Evolutionary conservation across 805 yeast species (phyloP).

Genomic region (Starmerella powellii): DNA sequence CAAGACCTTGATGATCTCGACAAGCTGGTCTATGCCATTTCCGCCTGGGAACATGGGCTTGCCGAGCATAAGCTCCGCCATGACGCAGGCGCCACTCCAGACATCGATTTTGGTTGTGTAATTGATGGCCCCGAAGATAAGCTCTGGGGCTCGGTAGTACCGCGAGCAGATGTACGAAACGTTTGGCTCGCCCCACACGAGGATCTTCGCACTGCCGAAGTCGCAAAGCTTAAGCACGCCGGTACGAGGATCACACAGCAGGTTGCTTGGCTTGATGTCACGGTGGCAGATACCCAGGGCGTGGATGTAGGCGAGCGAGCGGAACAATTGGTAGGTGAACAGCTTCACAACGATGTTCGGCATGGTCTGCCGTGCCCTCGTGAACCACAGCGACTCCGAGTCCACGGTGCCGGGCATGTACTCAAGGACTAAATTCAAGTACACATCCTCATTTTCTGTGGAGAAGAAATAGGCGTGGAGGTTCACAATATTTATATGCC

Average conservation of each 20-base stretch:
- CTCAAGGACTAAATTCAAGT: conserved; percentile 79
- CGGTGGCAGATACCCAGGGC: conserved; percentile 69
- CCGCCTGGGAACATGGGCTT: conserved; percentile 98
- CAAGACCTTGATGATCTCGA: conserved; percentile 86
- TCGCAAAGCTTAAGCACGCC: conserved; percentile 88
- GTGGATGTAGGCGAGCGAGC: conserved; percentile 69
- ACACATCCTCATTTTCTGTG: conserved; percentile 67
- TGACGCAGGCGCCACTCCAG: conserved; percentile 97
- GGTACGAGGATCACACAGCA: conserved; percentile 71
- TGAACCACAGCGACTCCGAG: conserved; percentile 71
- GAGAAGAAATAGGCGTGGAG: conserved; percentile 78
- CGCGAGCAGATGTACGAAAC: conserved; percentile 94
- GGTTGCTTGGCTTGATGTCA: conserved; percentile 83
- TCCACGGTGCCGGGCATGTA: conserved; percentile 93
- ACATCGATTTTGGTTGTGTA: conserved; percentile 93
- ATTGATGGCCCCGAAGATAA: conserved; percentile 92
- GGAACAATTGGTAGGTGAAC: conserved; percentile 70
- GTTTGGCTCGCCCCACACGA: conserved; percentile 83
- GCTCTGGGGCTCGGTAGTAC: conserved; percentile 94
- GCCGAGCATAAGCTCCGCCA: conserved; percentile 91
- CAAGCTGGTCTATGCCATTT: conserved; percentile 92
- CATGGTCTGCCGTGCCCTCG: conserved; percentile 51
- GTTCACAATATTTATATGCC: conserved; percentile 79
- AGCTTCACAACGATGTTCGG: conserved; percentile 80
- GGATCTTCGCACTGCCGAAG: conserved; percentile 87